Base-by-base conservation (phyloP, 305 asterid species). In the Fraxinus baroniana region DNA sequence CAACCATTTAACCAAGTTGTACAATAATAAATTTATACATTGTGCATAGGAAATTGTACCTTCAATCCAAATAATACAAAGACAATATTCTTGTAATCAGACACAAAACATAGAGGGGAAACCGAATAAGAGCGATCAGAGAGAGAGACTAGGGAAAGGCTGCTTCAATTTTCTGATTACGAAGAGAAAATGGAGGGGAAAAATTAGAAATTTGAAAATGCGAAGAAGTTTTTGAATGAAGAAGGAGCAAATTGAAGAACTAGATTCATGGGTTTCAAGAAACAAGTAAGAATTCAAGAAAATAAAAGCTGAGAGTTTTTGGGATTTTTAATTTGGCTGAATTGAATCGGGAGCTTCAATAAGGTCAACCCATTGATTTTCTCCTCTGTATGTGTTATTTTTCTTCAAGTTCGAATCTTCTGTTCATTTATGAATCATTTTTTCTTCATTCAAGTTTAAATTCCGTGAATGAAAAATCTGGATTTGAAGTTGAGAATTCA, bases 41-140 rank as follows among this genome's bases (percentile, higher is more conserved):
- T 68, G 57, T 62, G 89, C 89, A 77, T 44, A 41, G 20, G 5
- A 24, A 52, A 22, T 55, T 90, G 93, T 83, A 88, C 93, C 0
- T 72, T 36, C 6, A 64, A 44, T 80, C 76, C 41, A 79, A 82
- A 82, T 82, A 82, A 49, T 77, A 26, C 86, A 78, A 80, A 60
- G 55, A 1, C 78, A 76, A 49, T 66, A 55, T 44, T 82, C 77
- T 71, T 62, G 84, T 80, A 84, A 78, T 83, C 85, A 82, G 86
- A 79, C 80, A 80, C 84, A 81, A 79, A 86, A 78, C 82, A 79
- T 79, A 78, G 83, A 82, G 81, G 81, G 82, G 83, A 89, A 84
- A 44, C 55, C 81, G 83, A 49, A 78, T 84, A 62, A 78, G 86
- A 83, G 87, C 89, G 92, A 89, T 87, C 92, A 84, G 90, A 87